A percentile compares a stretch with the other conserved stretches of the same genome.
Conservation (phyloP, 768 basidiomycete species). For the Favolaschia claudopus region DNA sequence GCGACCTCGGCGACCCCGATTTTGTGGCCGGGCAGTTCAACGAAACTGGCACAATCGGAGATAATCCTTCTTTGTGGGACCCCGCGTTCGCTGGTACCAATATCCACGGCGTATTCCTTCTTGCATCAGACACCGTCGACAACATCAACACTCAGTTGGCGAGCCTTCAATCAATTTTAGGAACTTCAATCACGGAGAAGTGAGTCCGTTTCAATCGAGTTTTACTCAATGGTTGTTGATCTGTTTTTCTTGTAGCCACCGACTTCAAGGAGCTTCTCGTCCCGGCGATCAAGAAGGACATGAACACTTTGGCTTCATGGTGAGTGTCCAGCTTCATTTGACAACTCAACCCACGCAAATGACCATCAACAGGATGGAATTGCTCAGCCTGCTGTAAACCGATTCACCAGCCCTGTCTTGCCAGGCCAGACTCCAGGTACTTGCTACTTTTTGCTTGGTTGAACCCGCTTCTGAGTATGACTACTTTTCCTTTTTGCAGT, state of each 20-base stretch:
- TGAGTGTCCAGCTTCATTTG: not conserved
- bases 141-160: slow-evolving; percentile 27
- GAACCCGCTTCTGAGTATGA: not conserved
- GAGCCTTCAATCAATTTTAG: slow-evolving; percentile 28
- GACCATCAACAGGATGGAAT: slow-evolving; percentile 25
- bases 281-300: slow-evolving; percentile 34
- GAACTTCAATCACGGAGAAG: slow-evolving; percentile 28
- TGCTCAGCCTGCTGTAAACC: slow-evolving; percentile 27
- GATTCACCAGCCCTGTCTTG: slow-evolving; percentile 23
- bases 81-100: slow-evolving; percentile 26
- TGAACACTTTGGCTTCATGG: slow-evolving; percentile 39
- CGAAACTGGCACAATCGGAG: slow-evolving; percentile 15
- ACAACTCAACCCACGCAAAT: not conserved
- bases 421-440: slow-evolving; percentile 26
- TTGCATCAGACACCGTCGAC: slow-evolving; percentile 31
- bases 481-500: not conserved
- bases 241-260: not conserved
- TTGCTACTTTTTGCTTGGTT: not conserved
- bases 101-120: slow-evolving; percentile 32
- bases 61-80: slow-evolving; percentile 26
- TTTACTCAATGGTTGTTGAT: not conserved
- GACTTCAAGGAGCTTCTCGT: slow-evolving; percentile 31
- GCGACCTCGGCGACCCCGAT: slow-evolving; percentile 22
- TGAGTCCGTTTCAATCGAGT: not conserved
- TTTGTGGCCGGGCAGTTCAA: slow-evolving; percentile 18